A percentile compares a stretch with the other conserved stretches of the same genome.
These are phyloP conservation scores for Leishmania tropica DNA, from an alignment of 208 protist species.

Conservation along the genomic window DNA sequence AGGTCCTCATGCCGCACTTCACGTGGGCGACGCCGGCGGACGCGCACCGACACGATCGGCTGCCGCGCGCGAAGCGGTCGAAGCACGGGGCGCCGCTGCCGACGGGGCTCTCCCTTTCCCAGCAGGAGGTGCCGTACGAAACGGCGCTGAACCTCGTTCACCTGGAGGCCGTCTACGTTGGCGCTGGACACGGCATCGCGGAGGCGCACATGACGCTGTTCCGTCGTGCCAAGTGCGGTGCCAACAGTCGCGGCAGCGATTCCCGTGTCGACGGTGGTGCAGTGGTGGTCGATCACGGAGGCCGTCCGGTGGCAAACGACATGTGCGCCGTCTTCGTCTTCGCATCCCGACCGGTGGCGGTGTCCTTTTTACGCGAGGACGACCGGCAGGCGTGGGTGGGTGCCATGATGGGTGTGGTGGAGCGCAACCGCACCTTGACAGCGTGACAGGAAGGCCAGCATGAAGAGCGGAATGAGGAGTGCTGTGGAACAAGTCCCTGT, in stretches of 20 bases:
- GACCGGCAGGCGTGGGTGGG: slow-evolving; percentile 69
- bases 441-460: not conserved
- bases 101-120: slow-evolving; percentile 28
- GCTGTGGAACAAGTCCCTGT: not conserved
- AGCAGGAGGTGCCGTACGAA: slow-evolving; percentile 33
- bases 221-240: not conserved
- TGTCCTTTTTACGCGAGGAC: slow-evolving; percentile 65
- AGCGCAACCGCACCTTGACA: slow-evolving; percentile 51
- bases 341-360: slow-evolving; percentile 40
- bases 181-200: slow-evolving; percentile 23
- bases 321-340: slow-evolving; percentile 74
- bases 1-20: slow-evolving; percentile 73
- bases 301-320: slow-evolving; percentile 30
- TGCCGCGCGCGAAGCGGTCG: slow-evolving; percentile 1
- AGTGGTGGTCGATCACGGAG: slow-evolving; percentile 43
- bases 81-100: slow-evolving; percentile 23
- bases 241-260: not conserved
- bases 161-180: slow-evolving; percentile 52
- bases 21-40: slow-evolving; percentile 40
- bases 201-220: slow-evolving; percentile 22
- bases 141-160: slow-evolving; percentile 49
- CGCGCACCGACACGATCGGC: slow-evolving; percentile 5
- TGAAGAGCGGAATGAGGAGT: not conserved
- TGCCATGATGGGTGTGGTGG: slow-evolving; percentile 72
- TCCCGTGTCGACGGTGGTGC: not conserved